These are phyloP conservation scores for Catharanthus roseus DNA, from an alignment of 257 asterid species.

Conservation along the genomic window DNA sequence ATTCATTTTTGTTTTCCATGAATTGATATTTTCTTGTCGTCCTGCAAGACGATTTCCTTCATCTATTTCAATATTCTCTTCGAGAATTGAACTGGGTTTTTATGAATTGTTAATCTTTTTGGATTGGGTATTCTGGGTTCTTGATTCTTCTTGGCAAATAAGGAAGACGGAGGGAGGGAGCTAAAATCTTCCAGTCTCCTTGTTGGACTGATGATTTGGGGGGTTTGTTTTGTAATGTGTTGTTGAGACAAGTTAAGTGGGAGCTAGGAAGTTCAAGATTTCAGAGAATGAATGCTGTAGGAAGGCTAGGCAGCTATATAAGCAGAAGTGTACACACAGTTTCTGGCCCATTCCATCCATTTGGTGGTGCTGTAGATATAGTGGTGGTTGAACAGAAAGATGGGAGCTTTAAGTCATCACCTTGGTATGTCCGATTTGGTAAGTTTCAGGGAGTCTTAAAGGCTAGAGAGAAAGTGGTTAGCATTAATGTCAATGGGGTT, in stretches of 20 bases:
- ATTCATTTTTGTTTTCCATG: neutral
- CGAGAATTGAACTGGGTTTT: constrained; percentile 18
- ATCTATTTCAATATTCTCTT: constrained; percentile 10
- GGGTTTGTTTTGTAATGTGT: constrained; percentile 17
- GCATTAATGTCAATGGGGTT: constrained; percentile 63
- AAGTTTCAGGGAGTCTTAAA: constrained; percentile 94
- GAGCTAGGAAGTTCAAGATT: constrained; percentile 16
- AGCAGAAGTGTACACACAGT: constrained; percentile 67
- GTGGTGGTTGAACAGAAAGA: constrained; percentile 90
- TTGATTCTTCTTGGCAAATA: neutral
- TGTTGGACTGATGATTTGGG: constrained; percentile 15
- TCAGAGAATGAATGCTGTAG: constrained; percentile 78
- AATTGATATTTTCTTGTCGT: constrained; percentile 8
- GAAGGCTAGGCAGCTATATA: constrained; percentile 78
- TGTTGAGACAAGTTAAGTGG: constrained; percentile 23
- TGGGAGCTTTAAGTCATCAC: constrained; percentile 87
- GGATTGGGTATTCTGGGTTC: constrained; percentile 28
- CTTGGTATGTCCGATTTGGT: constrained; percentile 98
- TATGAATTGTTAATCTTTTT: constrained; percentile 15
- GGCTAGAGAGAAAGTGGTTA: constrained; percentile 79
- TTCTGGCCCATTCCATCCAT: constrained; percentile 94
- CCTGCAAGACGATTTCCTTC: constrained; percentile 1
- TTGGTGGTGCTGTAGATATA: constrained; percentile 97
- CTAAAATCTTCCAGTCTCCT: neutral
- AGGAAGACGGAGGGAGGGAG: neutral